phyloP scores from a whole-genome alignment of 192 early-diverging fungal genomes.

The Neocallimastix lanati region DNA sequence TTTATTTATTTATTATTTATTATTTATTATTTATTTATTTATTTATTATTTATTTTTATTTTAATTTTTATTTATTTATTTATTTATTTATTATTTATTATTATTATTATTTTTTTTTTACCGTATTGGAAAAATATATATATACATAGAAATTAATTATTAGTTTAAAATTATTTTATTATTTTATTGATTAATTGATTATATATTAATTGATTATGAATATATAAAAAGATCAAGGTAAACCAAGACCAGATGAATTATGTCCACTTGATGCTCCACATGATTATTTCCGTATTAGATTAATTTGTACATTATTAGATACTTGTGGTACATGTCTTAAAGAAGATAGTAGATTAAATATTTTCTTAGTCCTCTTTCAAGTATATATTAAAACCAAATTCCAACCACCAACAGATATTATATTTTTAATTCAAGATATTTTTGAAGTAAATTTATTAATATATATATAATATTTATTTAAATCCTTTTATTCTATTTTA shows the following conservation, averaged over 20 bases:
- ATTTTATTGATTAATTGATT: too few relatives aligned
- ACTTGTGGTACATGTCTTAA: conserved; percentile 73
- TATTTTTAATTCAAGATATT: not conserved
- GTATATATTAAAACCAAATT: conserved; percentile 11
- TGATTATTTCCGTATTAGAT: conserved; percentile 84
- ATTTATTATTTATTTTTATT: too few relatives aligned
- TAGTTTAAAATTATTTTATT: too few relatives aligned
- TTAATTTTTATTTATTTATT: too few relatives aligned
- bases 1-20: too few relatives aligned
- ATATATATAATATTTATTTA: not conserved
- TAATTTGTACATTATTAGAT: conserved; percentile 70
- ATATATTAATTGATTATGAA: too few relatives aligned
- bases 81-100: too few relatives aligned
- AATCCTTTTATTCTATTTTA: too few relatives aligned
- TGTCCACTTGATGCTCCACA: conserved; percentile 54
- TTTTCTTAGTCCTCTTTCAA: conserved; percentile 67
- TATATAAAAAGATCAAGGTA: conserved; percentile 30
- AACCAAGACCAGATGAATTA: conserved; percentile 22
- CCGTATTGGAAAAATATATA: too few relatives aligned
- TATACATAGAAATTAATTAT: too few relatives aligned
- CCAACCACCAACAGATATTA: not conserved
- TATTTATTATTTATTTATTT: too few relatives aligned
- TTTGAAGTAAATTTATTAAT: not conserved
- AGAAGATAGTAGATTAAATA: conserved; percentile 28
- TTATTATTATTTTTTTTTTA: too few relatives aligned